Evolutionary conservation across 2,329 filamentous ascomycete species (phyloP).

Genomic region (Nigrospora oryzae): DNA sequence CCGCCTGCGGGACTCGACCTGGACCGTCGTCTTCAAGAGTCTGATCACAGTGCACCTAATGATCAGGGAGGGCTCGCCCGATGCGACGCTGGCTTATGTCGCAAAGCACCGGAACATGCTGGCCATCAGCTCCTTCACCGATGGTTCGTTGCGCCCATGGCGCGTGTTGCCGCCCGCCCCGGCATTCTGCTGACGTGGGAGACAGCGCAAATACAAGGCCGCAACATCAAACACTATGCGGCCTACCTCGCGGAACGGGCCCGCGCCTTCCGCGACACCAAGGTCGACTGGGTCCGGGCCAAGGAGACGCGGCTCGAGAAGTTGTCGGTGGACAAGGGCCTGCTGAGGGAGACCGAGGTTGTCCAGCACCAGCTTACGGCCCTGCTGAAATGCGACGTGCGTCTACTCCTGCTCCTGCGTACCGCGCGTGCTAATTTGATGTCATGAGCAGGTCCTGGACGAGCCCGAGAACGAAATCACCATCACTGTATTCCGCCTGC

Average conservation of each 20-base stretch:
- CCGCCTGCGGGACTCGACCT: constrained; percentile 88
- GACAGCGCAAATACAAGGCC: constrained; percentile 83
- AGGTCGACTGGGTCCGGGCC: constrained; percentile 80
- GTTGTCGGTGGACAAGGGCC: constrained; percentile 81
- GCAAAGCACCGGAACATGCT: constrained; percentile 75
- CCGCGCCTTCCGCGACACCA: constrained; percentile 73
- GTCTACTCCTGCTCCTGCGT: constrained; percentile 21
- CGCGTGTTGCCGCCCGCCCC: not conserved
- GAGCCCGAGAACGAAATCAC: constrained; percentile 97
- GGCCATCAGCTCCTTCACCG: constrained; percentile 83
- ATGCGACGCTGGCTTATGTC: constrained; percentile 80
- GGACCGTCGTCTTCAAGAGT: constrained; percentile 99
- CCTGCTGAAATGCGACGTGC: constrained; percentile 80
- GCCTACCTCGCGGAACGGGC: constrained; percentile 79
- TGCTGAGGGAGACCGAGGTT: constrained; percentile 82
- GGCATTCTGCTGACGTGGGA: constrained; percentile 10
- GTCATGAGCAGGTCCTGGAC: constrained; percentile 59
- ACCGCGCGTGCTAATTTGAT: constrained; percentile 2
- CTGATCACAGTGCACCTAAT: constrained; percentile 94
- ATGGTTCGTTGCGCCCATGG: constrained; percentile 52
- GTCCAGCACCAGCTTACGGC: constrained; percentile 84
- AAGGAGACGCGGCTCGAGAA: constrained; percentile 79
- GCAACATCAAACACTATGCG: constrained; percentile 88
- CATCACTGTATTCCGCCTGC: constrained; percentile 81
- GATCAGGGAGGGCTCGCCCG: constrained; percentile 88